These are phyloP conservation scores for Lithohypha guttulata DNA, from an alignment of 2,329 filamentous ascomycete genomes.

Conservation along the genomic window DNA sequence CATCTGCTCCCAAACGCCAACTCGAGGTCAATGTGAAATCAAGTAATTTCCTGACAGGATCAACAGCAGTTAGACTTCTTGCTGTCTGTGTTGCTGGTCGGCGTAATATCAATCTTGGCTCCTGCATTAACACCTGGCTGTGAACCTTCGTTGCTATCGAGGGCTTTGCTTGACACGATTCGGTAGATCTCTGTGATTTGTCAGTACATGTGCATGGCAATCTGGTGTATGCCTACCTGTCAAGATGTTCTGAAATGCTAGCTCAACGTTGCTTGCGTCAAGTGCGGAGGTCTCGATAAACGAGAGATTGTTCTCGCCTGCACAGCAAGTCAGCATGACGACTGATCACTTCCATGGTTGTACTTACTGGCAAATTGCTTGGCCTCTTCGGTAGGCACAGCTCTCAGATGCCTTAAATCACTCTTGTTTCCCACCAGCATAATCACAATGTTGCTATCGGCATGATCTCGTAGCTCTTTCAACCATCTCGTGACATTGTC, in stretches of 20 bases:
- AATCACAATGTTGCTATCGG: conserved; percentile 97
- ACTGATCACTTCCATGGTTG: background rate
- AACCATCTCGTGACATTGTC: conserved; percentile 98
- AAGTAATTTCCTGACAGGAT: background rate
- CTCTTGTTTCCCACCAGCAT: conserved; percentile 99
- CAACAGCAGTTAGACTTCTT: conserved; percentile 77
- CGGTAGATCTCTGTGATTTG: conserved; percentile 78
- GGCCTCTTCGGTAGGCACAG: conserved; percentile 93
- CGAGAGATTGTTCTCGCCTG: conserved; percentile 93
- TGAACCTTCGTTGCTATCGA: conserved; percentile 76
- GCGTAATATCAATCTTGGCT: conserved; percentile 73
- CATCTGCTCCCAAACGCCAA: background rate
- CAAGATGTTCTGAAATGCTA: conserved; percentile 98
- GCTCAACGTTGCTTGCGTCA: conserved; percentile 96
- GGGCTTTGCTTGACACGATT: conserved; percentile 94
- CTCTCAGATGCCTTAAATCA: conserved; percentile 96
- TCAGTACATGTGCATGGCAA: conserved; percentile 11
- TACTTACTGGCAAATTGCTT: conserved; percentile 88
- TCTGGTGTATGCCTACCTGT: conserved; percentile 56
- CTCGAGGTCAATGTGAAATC: background rate
- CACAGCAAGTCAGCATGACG: conserved; percentile 18
- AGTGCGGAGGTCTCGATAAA: conserved; percentile 99
- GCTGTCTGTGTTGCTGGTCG: conserved; percentile 66
- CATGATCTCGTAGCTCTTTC: conserved; percentile 96
- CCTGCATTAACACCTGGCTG: conserved; percentile 71